Percentiles rank a stretch among this genome's conserved stretches.
Evolutionary conservation across 306 rosid species (phyloP).

Genomic region (Arachis stenosperma): DNA sequence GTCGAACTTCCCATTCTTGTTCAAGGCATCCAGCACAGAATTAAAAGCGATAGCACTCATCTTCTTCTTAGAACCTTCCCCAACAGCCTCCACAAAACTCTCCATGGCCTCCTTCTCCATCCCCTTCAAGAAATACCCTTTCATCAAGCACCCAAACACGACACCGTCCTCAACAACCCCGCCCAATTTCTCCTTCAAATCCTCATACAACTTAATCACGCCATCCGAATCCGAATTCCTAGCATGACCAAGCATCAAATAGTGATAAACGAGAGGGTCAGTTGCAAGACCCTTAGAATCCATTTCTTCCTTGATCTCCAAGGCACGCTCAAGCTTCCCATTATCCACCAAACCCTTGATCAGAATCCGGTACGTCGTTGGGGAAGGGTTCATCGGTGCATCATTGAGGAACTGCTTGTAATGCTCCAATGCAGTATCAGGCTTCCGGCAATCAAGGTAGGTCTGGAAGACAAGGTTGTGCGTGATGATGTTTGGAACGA

Average conservation of each 20-base stretch:
- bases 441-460: slow-evolving; percentile 84
- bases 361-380: slow-evolving; percentile 74
- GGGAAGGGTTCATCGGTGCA: slow-evolving; percentile 88
- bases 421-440: slow-evolving; percentile 90
- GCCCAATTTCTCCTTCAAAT: slow-evolving; percentile 64
- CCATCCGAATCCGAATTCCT: slow-evolving; percentile 68
- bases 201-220: slow-evolving; percentile 65
- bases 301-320: slow-evolving; percentile 83
- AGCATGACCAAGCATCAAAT: slow-evolving; percentile 81
- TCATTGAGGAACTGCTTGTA: slow-evolving; percentile 82
- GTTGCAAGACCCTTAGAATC: slow-evolving; percentile 60
- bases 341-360: slow-evolving; percentile 86
- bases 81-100: slow-evolving; percentile 71
- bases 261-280: slow-evolving; percentile 71
- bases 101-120: slow-evolving; percentile 91
- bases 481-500: slow-evolving; percentile 80
- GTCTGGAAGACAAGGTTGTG: slow-evolving; percentile 89
- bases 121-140: slow-evolving; percentile 79
- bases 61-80: slow-evolving; percentile 62
- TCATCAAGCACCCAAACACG: slow-evolving; percentile 86
- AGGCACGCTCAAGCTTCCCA: slow-evolving; percentile 63
- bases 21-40: slow-evolving; percentile 83
- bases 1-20: slow-evolving; percentile 73
- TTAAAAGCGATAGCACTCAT: slow-evolving; percentile 75
- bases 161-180: slow-evolving; percentile 76